phyloP scores from a whole-genome alignment of 1,284 basidiomycete genomes.

The Stereum hirsutum region DNA sequence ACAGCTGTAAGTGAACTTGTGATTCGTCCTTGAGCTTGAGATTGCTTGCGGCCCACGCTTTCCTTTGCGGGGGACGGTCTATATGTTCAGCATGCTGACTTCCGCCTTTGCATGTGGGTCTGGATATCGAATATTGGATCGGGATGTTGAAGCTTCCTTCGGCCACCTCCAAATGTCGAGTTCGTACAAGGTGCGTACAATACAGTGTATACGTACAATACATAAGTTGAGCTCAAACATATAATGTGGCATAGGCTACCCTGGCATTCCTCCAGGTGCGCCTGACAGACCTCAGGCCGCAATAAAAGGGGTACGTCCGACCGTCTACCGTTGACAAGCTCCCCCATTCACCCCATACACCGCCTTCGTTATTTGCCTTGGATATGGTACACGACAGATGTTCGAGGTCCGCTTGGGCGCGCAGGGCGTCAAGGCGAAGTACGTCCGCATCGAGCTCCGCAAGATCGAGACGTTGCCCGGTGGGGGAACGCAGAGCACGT shows the following conservation, averaged over 20 bases:
- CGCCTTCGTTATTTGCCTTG: too few species aligned
- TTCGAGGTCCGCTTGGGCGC: conserved; percentile 71
- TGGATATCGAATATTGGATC: too few species aligned
- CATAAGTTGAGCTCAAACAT: conserved; percentile 5
- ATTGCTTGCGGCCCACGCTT: too few species aligned
- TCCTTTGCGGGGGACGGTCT: too few species aligned
- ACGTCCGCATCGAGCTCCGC: conserved; percentile 80
- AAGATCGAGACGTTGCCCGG: conserved; percentile 78
- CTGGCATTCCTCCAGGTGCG: conserved; percentile 67
- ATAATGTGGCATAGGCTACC: conserved; percentile 50
- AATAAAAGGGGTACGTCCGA: conserved; percentile 64
- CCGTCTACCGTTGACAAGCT: not conserved
- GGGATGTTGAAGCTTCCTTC: too few species aligned
- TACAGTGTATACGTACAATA: not conserved
- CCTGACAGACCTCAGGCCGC: conserved; percentile 67
- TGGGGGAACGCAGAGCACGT: conserved; percentile 57
- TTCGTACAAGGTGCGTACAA: conserved; percentile 63
- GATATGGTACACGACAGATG: too few species aligned
- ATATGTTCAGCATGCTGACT: too few species aligned
- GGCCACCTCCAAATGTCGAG: conserved; percentile 76
- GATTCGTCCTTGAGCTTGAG: too few species aligned
- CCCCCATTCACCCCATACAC: conserved; percentile 2
- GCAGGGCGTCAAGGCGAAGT: conserved; percentile 80
- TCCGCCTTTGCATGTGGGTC: too few species aligned
- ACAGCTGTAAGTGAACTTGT: too few species aligned